A percentile compares a stretch with the other conserved stretches of the same genome.
Conservation (phyloP, 176 grass and related monocot genomes). For the Ananas comosus region DNA sequence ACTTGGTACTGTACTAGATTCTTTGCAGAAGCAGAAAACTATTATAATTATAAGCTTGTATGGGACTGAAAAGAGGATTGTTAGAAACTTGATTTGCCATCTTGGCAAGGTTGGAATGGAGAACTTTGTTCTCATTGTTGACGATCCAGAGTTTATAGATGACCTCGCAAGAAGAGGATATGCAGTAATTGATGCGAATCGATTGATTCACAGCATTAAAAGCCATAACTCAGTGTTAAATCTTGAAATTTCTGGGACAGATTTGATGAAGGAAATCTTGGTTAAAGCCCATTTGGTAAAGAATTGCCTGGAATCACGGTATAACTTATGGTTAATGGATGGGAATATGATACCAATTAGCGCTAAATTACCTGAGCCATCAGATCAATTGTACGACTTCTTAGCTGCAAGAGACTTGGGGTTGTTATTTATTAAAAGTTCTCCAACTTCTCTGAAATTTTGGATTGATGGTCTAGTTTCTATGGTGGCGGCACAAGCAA, state of each 20-base stretch:
- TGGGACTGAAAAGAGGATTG: slow-evolving; percentile 26
- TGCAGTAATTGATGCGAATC: slow-evolving; percentile 51
- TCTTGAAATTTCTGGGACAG: slow-evolving; percentile 19
- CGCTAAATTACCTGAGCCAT: slow-evolving; percentile 33
- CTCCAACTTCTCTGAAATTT: slow-evolving; percentile 37
- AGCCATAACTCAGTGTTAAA: slow-evolving; percentile 1
- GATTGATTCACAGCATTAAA: slow-evolving; percentile 33
- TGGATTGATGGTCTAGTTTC: slow-evolving; percentile 48
- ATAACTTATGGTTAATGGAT: slow-evolving; percentile 67
- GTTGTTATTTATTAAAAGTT: slow-evolving; percentile 60
- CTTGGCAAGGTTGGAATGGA: slow-evolving; percentile 51
- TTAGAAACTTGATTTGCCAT: slow-evolving; percentile 88
- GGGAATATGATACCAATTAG: slow-evolving; percentile 66
- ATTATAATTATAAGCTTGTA: slow-evolving; percentile 63
- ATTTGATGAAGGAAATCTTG: slow-evolving; percentile 39
- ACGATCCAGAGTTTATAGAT: slow-evolving; percentile 47
- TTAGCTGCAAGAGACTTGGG: slow-evolving; percentile 38
- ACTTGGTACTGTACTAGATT: slow-evolving; percentile 55
- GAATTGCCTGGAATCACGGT: slow-evolving; percentile 61
- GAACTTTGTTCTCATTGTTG: slow-evolving; percentile 62
- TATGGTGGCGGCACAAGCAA: slow-evolving; percentile 19
- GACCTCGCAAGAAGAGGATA: slow-evolving; percentile 88
- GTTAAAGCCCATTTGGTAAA: slow-evolving; percentile 59
- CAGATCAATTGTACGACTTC: slow-evolving; percentile 53
- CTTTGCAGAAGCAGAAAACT: slow-evolving; percentile 38